phyloP scores from a whole-genome alignment of 345 rosid species.

The Eucalyptus paniculata region DNA sequence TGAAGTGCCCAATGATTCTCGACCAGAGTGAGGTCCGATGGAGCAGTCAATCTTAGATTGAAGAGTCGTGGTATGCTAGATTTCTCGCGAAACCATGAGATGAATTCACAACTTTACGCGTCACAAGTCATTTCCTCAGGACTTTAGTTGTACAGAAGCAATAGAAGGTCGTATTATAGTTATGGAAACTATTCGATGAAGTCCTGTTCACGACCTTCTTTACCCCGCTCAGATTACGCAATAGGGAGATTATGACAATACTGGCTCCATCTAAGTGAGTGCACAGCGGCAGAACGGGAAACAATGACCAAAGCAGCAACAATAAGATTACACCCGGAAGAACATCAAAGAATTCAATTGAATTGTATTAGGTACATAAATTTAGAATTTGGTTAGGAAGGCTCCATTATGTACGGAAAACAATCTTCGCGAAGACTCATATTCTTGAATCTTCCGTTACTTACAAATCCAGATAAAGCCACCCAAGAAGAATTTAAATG shows the following conservation, averaged over 20 bases:
- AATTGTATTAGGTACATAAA: background rate
- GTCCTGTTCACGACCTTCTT: background rate
- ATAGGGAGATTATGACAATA: background rate
- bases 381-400: background rate
- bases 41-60: background rate
- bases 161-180: background rate
- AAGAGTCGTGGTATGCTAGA: background rate
- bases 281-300: background rate
- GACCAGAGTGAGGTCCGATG: background rate
- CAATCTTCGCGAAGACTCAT: background rate
- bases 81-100: background rate
- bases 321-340: background rate
- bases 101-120: background rate
- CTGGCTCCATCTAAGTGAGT: background rate
- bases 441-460: background rate
- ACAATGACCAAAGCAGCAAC: background rate
- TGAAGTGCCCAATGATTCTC: background rate
- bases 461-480: background rate
- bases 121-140: background rate
- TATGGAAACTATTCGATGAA: background rate
- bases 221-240: accelerated
- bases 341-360: background rate
- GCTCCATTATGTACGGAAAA: background rate
- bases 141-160: background rate
- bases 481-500: background rate